Conservation (phyloP, 169 alveolate genomes). For the Cryptosporidium felis region DNA sequence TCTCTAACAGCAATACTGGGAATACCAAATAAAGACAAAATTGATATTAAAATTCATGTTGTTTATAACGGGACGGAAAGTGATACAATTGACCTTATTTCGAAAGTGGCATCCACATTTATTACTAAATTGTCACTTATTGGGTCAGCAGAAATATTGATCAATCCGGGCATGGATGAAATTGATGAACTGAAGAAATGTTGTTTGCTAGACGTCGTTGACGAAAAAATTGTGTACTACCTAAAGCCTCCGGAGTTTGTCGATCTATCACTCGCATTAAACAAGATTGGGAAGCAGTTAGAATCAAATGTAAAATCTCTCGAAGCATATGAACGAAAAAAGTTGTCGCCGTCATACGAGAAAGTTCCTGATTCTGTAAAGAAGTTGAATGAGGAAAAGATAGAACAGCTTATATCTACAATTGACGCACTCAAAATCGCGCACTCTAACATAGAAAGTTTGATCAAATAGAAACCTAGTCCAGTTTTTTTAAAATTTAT, state of each 20-base stretch:
- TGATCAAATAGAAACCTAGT: not conserved
- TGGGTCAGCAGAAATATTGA: not conserved
- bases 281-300: constrained; percentile 76
- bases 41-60: constrained; percentile 10
- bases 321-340: constrained; percentile 81
- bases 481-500: not conserved
- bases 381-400: constrained; percentile 80
- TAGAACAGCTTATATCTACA: constrained; percentile 74
- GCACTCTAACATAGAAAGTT: constrained; percentile 8
- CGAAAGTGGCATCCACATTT: constrained; percentile 18
- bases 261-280: constrained; percentile 74
- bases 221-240: constrained; percentile 75
- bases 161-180: not conserved
- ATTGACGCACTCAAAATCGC: constrained; percentile 32
- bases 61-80: constrained; percentile 1
- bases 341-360: constrained; percentile 40
- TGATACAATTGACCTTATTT: not conserved
- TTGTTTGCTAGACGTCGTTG: constrained; percentile 71
- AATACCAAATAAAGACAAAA: constrained; percentile 39
- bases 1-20: constrained; percentile 71
- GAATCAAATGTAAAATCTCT: constrained; percentile 79
- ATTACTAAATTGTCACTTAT: constrained; percentile 19
- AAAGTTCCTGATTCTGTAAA: constrained; percentile 85
- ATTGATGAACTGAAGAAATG: constrained; percentile 2
- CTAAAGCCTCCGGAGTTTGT: constrained; percentile 74